Conservation (phyloP, 1,139 yeast species). For the Tardiomyces digboiensis region DNA sequence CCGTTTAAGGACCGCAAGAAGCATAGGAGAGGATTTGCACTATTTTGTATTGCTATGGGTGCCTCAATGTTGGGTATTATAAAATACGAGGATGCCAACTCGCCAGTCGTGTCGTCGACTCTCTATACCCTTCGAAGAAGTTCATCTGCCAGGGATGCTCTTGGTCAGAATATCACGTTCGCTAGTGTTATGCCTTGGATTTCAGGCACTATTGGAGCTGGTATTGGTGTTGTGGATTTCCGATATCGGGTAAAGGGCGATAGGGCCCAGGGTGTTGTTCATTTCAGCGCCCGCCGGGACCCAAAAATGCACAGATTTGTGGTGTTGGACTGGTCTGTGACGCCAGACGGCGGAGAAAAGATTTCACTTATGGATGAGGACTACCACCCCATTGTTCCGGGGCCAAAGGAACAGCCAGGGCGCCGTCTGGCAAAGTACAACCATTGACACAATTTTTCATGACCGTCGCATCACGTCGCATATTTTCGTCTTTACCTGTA, state of each 20-base stretch:
- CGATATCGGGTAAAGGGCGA: conserved; percentile 59
- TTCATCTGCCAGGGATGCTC: conserved; percentile 45
- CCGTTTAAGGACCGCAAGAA: conserved; percentile 49
- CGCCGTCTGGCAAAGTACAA: conserved; percentile 8
- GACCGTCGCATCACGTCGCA: background rate
- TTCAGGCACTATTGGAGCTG: conserved; percentile 73
- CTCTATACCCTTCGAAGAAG: conserved; percentile 79
- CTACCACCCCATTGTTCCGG: conserved; percentile 26
- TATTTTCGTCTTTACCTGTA: too few relatives aligned
- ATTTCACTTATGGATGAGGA: conserved; percentile 25
- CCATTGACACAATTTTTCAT: conserved; percentile 1
- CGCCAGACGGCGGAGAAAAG: conserved; percentile 18
- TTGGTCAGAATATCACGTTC: conserved; percentile 74
- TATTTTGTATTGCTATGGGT: conserved; percentile 56
- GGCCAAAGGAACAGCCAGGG: conserved; percentile 24
- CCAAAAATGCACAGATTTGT: conserved; percentile 19
- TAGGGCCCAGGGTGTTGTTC: conserved; percentile 24
- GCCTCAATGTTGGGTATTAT: conserved; percentile 62
- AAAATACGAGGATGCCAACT: conserved; percentile 85
- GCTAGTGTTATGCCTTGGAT: conserved; percentile 80
- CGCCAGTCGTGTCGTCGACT: conserved; percentile 84
- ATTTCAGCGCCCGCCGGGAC: conserved; percentile 26
- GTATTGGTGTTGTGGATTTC: conserved; percentile 71
- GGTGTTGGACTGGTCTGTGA: conserved; percentile 28
- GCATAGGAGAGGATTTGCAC: conserved; percentile 44